Evolutionary conservation across 768 basidiomycete genomes (phyloP).

Genomic region (Candolleomyces eurysporus): DNA sequence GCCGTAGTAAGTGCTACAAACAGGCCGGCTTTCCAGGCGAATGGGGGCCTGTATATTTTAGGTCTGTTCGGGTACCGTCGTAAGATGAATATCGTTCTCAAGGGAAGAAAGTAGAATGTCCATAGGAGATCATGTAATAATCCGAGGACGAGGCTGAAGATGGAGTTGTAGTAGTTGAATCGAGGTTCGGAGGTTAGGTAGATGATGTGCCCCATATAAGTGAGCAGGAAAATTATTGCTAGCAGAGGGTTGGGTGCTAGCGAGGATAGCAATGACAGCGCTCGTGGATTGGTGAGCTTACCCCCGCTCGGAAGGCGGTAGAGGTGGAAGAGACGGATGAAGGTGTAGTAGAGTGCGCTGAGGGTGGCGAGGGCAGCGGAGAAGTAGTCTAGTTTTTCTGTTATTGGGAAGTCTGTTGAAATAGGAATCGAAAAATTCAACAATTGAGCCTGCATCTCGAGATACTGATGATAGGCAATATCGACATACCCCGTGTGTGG

Average conservation of each 20-base stretch:
- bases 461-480: not conserved
- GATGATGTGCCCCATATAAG: slow-evolving; percentile 68
- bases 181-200: slow-evolving; percentile 75
- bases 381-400: slow-evolving; percentile 94
- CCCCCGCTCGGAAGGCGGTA: slow-evolving; percentile 40
- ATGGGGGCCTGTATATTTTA: slow-evolving; percentile 56
- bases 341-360: slow-evolving; percentile 74
- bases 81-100: slow-evolving; percentile 37
- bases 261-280: slow-evolving; percentile 5
- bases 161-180: slow-evolving; percentile 96
- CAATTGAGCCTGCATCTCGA: not conserved
- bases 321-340: slow-evolving; percentile 74
- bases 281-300: slow-evolving; percentile 22
- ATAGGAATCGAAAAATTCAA: not conserved
- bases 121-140: slow-evolving; percentile 79
- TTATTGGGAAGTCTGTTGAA: slow-evolving; percentile 64
- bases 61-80: slow-evolving; percentile 54
- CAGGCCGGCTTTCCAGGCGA: slow-evolving; percentile 50
- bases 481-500: slow-evolving; percentile 79
- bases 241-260: slow-evolving; percentile 28
- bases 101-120: slow-evolving; percentile 66
- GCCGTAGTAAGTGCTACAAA: slow-evolving; percentile 71
- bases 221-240: slow-evolving; percentile 49
- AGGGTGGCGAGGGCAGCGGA: slow-evolving; percentile 85
- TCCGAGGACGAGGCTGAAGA: slow-evolving; percentile 77